Evolutionary conservation across 2,329 filamentous ascomycete genomes (phyloP), one percentile per base, ranked within the genome.

Genomic region (Exophiala spinifera): DNA sequence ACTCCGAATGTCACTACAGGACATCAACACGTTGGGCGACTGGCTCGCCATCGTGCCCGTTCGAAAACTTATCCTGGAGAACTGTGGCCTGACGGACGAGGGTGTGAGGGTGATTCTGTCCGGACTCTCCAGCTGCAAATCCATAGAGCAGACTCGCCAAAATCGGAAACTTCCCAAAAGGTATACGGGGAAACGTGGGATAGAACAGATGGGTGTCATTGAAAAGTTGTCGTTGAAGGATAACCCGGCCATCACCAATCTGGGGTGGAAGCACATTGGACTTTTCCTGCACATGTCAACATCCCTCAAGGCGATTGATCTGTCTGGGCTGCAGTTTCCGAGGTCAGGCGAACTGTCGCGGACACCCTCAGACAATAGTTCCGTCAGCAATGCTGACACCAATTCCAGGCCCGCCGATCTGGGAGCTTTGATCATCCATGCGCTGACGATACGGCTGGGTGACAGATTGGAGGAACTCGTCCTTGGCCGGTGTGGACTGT

Each of bases 21-120:
- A 99, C 67, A 79, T 96, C 21, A 73, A 91, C 47, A 96, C 94
- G 0, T 78, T 99, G 1, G 89, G 91, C 46, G 94, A 99, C 68
- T 99, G 92, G 77, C 78, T 99, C 37, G 92, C 94, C 4, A 85
- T 99, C 5, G 92, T 97, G 0, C 92, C 94, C 0, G 86, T 97
- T 2, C 87, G 88, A 62, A 90, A 95, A 65, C 73, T 99, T 0
- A 78, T 95, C 5, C 73, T 97, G 51, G 91, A 96, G 65, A 89
- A 95, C 67, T 92, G 90, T 56, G 88, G 90, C 4, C 73, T 99
- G 34, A 89, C 82, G 1, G 91, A 97, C 64, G 91, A 95, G 68
- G 90, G 90, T 3, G 76, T 96, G 5, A 82, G 94, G 15, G 87
- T 95, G 15, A 84, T 97, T 39, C 79, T 99, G 8, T 89, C 91